Evolutionary conservation across 176 grass and related monocot species (phyloP).

Genomic region (Avena eriantha): DNA sequence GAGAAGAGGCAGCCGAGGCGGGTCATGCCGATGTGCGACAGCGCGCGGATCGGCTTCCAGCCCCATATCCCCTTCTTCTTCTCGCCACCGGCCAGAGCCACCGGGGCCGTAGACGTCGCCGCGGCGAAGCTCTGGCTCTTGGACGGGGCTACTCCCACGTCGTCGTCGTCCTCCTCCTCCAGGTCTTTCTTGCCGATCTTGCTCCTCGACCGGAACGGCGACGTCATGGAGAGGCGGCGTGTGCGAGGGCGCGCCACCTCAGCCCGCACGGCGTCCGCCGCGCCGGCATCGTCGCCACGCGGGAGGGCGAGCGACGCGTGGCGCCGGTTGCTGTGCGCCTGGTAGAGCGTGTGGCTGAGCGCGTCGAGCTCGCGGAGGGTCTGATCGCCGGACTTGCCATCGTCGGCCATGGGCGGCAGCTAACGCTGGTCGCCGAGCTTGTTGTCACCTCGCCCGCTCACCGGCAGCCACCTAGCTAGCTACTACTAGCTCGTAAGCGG

Average conservation of each 20-base stretch:
- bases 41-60: slow-evolving; percentile 78
- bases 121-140: slow-evolving; percentile 59
- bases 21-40: slow-evolving; percentile 83
- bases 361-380: slow-evolving; percentile 86
- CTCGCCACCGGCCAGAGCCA: neutral
- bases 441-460: neutral
- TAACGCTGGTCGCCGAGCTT: neutral
- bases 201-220: slow-evolving; percentile 69
- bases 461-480: neutral
- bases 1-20: slow-evolving; percentile 86
- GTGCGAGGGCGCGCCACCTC: slow-evolving; percentile 39
- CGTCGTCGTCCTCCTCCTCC: slow-evolving; percentile 25
- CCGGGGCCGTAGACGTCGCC: neutral
- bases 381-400: slow-evolving; percentile 51
- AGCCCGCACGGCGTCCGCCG: slow-evolving; percentile 4
- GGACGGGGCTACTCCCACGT: slow-evolving; percentile 3
- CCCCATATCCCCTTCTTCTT: slow-evolving; percentile 86
- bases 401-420: slow-evolving; percentile 55
- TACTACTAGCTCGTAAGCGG: neutral
- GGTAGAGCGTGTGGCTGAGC: slow-evolving; percentile 86
- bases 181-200: slow-evolving; percentile 45
- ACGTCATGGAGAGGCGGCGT: slow-evolving; percentile 81
- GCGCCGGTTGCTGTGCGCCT: slow-evolving; percentile 74
- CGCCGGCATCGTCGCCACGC: slow-evolving; percentile 22
- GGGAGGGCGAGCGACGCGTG: slow-evolving; percentile 68